Conservation (phyloP, 352 stramenopile species). For the Phytopythium aichiense region DNA sequence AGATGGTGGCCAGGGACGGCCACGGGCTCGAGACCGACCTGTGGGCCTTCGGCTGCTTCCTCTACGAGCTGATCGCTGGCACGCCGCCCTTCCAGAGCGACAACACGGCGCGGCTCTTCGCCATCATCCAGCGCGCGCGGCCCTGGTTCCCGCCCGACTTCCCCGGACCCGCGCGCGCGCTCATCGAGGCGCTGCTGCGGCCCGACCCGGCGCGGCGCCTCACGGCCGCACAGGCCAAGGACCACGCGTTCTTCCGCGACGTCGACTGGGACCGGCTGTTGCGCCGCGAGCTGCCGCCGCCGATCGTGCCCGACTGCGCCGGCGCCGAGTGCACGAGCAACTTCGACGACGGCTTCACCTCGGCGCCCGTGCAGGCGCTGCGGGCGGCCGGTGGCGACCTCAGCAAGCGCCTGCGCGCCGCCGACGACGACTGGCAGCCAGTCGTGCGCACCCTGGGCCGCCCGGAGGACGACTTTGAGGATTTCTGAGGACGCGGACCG, state of each 20-base stretch:
- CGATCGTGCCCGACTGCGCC: slow-evolving; percentile 53
- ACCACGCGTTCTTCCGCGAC: slow-evolving; percentile 66
- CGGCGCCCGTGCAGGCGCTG: slow-evolving; percentile 45
- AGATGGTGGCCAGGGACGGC: slow-evolving; percentile 74
- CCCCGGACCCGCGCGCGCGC: slow-evolving; percentile 30
- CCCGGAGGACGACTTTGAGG: slow-evolving; percentile 4
- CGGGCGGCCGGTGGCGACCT: slow-evolving; percentile 24
- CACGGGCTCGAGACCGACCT: slow-evolving; percentile 80
- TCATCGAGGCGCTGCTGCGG: slow-evolving; percentile 52
- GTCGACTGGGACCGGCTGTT: slow-evolving; percentile 68
- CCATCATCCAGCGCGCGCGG: slow-evolving; percentile 47
- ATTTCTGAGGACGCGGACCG: neutral
- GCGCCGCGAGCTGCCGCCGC: slow-evolving; percentile 53
- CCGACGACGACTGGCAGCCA: slow-evolving; percentile 14
- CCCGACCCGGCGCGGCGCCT: slow-evolving; percentile 42
- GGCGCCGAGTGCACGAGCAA: slow-evolving; percentile 71
- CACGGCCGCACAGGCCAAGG: slow-evolving; percentile 61
- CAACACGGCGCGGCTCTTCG: slow-evolving; percentile 60
- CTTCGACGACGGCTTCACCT: slow-evolving; percentile 86
- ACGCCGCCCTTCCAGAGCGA: slow-evolving; percentile 66
- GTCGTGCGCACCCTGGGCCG: neutral
- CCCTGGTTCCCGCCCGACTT: slow-evolving; percentile 73
- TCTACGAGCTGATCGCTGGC: slow-evolving; percentile 75
- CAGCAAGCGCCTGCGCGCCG: slow-evolving; percentile 26
- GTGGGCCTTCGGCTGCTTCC: slow-evolving; percentile 86